Evolutionary conservation across 495 filamentous ascomycete species (phyloP).

Genomic region (Hypoxylon rickii): DNA sequence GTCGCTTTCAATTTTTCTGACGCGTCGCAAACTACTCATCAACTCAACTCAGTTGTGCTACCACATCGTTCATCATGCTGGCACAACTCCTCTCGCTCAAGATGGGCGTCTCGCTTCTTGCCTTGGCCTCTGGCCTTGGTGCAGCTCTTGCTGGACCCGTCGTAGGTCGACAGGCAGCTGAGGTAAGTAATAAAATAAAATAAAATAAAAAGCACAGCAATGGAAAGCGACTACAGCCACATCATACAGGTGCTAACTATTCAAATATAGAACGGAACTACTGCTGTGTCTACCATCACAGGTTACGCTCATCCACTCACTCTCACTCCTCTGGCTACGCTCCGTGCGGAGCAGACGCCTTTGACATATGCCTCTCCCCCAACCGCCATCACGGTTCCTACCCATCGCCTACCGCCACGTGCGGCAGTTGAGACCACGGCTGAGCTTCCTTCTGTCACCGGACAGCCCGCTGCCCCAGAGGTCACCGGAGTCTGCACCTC

Average conservation of each 20-base stretch:
- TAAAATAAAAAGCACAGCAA: neutral
- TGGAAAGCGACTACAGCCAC: too few relatives aligned
- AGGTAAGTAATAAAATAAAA: constrained; percentile 8
- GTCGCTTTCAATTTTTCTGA: too few relatives aligned
- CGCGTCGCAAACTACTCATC: too few relatives aligned
- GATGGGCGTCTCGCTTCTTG: constrained; percentile 7
- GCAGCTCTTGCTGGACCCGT: constrained; percentile 18
- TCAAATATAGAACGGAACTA: constrained; percentile 7
- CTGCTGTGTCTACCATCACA: constrained; percentile 36
- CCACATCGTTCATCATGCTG: constrained; percentile 6
- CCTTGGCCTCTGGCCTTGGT: constrained; percentile 1
- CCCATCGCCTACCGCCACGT: neutral
- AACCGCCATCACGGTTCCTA: constrained; percentile 30
- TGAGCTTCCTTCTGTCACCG: neutral
- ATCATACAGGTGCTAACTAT: too few relatives aligned
- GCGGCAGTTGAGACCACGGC: constrained; percentile 3
- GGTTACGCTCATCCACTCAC: constrained; percentile 34
- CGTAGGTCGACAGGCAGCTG: constrained; percentile 8
- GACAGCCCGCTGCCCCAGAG: neutral
- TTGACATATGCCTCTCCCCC: constrained; percentile 31
- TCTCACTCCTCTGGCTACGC: constrained; percentile 24
- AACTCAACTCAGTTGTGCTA: neutral
- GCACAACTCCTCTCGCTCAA: constrained; percentile 10
- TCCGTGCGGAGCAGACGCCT: constrained; percentile 24
- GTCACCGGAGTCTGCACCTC: constrained; percentile 24